Evolutionary conservation across 2,329 filamentous ascomycete species (phyloP), one percentile per base, ranked within the genome.

Genomic region (Penicillium sp.): DNA sequence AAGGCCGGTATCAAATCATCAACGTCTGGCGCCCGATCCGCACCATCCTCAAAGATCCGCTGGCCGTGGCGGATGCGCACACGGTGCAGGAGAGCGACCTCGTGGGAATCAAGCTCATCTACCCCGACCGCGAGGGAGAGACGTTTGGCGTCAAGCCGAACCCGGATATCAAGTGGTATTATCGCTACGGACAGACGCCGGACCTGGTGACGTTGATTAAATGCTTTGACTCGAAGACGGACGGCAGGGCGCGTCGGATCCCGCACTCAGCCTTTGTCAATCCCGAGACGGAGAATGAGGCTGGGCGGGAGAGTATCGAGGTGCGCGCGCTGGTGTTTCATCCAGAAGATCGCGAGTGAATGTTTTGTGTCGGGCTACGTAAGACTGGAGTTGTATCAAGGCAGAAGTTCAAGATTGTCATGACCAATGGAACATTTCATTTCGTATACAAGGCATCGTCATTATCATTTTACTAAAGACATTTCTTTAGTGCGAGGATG

Each of bases 171-270:
- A 65, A 62, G 52, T 80, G 77, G 77, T 75, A 72, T 54, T 80
- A 77, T 57, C 68, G 75, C 44, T 68, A 67, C 33, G 68, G 66
- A 1, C 71, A 80, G 54, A 68, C 64, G 0, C 76, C 77, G 0
- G 66, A 74, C 3, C 71, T 83, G 62, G 73, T 77, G 3, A 66
- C 78, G 3, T 52, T 83, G 29, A 78, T 83, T 60, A 83, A 82
- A 58, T 80, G 77, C 52, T 82, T 76, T 53, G 80, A 83, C 58
- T 76, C 68, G 17, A 76, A 78, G 67, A 65, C 65, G 16, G 76
- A 79, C 55, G 76, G 75, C 0, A 59, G 73, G 17, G 74, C 76
- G 4, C 66, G 76, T 7, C 58, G 76, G 3, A 71, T 77, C 20
- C 76, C 77, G n/a, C 78, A 81, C 50, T 70, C 71, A 4, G 74